A percentile compares a stretch with the other conserved stretches of the same genome.
These are phyloP conservation scores for Lactifluus subvellereus DNA, from an alignment of 768 basidiomycete genomes.

Conservation along the genomic window DNA sequence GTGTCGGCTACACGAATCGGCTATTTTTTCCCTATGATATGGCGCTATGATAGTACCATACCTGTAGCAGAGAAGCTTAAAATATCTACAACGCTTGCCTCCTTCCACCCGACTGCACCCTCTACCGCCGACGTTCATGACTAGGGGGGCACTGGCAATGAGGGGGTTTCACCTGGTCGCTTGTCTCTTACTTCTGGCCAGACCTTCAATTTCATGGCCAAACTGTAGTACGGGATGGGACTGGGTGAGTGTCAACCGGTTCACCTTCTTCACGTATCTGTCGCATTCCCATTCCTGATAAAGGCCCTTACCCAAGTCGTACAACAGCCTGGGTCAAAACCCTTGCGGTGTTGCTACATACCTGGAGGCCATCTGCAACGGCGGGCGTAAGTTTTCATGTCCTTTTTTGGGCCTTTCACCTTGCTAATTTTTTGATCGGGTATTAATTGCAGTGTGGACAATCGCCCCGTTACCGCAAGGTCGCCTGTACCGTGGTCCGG, in stretches of 20 bases:
- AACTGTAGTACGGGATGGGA: constrained; percentile 10
- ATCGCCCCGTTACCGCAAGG: not conserved
- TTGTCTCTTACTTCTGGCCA: not conserved
- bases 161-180: not conserved
- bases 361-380: not conserved
- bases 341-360: constrained; percentile 7
- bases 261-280: not conserved
- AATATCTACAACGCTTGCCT: not conserved
- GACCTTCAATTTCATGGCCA: not conserved
- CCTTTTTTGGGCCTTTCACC: not conserved
- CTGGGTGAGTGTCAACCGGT: not conserved
- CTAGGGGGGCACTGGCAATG: not conserved
- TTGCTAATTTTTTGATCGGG: not conserved
- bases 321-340: constrained; percentile 7
- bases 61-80: not conserved
- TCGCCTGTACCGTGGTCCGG: not conserved
- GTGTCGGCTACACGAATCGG: not conserved
- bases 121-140: not conserved
- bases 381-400: not conserved
- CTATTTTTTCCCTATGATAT: not conserved
- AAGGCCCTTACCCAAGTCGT: not conserved
- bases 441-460: not conserved
- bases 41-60: not conserved
- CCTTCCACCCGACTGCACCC: not conserved
- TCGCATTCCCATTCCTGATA: not conserved